Base-by-base conservation (phyloP, 2,329 filamentous ascomycete genomes). In the Paracamarosporium sp. region DNA sequence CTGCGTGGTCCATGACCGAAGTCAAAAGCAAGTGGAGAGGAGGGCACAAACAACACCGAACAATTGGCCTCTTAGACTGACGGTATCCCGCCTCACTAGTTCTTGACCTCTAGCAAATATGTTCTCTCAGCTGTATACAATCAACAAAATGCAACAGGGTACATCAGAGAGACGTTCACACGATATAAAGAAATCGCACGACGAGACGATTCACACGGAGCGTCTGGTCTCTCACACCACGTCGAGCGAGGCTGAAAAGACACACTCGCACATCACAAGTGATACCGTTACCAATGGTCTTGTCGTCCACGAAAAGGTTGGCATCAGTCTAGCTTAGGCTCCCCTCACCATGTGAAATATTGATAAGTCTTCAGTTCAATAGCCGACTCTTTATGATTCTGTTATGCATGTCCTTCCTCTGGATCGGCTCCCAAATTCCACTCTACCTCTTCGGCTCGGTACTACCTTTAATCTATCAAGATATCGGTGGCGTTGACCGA, bases 401-500 rank as follows among this genome's bases (percentile, higher is more conserved):
- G 45, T 64, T 83, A 13, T 84, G 84, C 57, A 86, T 86, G 83
- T 83, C 83, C 5, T 85, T 88, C 55, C 74, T 87, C n/a, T 40
- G 36, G 36, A 40, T 17, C 1, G 36, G 36, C 36, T 20, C 17
- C 12, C 36, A 40, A 8, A 62, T 87, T 45, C 85, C 85, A 1
- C 77, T 88, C 11, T 81, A 78, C 48, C 69, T 81, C 46, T 80
- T 77, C 56, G 79, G 79, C 52, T 71, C 69, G n/a, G 73, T 79
- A 11, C 66, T 73, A 13, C 71, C 72, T 0, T 80, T 83, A 60
- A 85, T 89, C 54, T 88, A 88, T 70, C 71, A 74, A 43, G 83
- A 86, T 25, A 82, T 90, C 56, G 87, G 87, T 25, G 87, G 87
- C 52, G 75, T 80, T 4, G 84, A 86, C 66, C 77, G 82, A 60